Conservation (phyloP, 176 grass and related monocot genomes). For the Oropetium thomaeum region DNA sequence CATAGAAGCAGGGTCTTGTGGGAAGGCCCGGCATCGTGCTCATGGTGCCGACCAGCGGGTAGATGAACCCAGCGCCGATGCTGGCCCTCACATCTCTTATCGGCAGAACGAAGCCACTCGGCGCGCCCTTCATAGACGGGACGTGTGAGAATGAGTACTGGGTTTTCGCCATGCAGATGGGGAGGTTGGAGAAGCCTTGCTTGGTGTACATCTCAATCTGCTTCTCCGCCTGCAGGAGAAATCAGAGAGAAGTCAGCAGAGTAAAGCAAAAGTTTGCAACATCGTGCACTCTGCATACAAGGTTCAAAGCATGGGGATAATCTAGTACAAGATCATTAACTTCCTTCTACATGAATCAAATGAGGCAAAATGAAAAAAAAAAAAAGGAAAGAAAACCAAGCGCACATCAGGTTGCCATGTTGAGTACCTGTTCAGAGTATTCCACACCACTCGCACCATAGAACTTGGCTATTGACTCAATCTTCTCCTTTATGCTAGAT, state of each 20-base stretch:
- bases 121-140: constrained; percentile 74
- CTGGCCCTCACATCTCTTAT: constrained; percentile 92
- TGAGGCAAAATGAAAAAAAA: not conserved
- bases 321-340: too few species aligned
- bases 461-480: constrained; percentile 83
- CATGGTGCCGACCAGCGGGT: constrained; percentile 89
- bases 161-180: constrained; percentile 97
- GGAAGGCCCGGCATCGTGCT: constrained; percentile 97
- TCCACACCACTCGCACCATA: constrained; percentile 88
- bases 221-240: constrained; percentile 64
- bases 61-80: constrained; percentile 93
- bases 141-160: constrained; percentile 95
- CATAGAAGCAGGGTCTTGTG: constrained; percentile 90
- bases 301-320: not conserved
- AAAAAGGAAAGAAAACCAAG: not conserved
- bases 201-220: constrained; percentile 94
- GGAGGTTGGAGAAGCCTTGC: constrained; percentile 89
- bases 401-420: not conserved
- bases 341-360: not conserved
- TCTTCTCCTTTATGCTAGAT: constrained; percentile 89
- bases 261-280: not conserved
- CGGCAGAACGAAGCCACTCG: constrained; percentile 59
- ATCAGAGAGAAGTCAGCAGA: constrained; percentile 4
- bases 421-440: constrained; percentile 81
- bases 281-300: not conserved